Conservation (phyloP, 2,329 filamentous ascomycete species). For the Elsinoe perseae region DNA sequence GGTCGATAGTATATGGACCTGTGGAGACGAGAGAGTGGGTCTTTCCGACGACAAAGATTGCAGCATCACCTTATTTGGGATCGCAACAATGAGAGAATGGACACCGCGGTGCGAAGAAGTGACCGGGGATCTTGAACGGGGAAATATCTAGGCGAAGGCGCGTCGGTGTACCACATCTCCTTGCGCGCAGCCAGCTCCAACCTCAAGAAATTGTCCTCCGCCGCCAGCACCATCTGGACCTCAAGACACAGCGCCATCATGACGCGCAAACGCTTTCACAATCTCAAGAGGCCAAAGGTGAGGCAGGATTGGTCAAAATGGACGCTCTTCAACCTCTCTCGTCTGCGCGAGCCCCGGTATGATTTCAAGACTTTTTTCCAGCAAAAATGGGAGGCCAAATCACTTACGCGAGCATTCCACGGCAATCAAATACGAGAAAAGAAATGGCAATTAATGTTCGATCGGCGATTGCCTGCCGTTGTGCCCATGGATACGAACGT, state of each 20-base stretch:
- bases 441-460: slow-evolving; percentile 92
- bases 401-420: slow-evolving; percentile 76
- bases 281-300: slow-evolving; percentile 63
- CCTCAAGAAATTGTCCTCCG: neutral
- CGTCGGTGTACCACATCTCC: neutral
- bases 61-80: too few relatives aligned
- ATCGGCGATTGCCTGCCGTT: slow-evolving; percentile 68
- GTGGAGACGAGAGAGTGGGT: too few relatives aligned
- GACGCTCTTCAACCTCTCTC: slow-evolving; percentile 82
- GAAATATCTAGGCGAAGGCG: too few relatives aligned
- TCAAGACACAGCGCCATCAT: slow-evolving; percentile 17
- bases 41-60: too few relatives aligned
- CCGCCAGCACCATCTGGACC: neutral
- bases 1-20: too few relatives aligned
- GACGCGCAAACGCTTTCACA: slow-evolving; percentile 50
- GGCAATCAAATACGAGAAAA: slow-evolving; percentile 89
- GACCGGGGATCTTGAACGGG: too few relatives aligned
- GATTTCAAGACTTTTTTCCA: slow-evolving; percentile 73
- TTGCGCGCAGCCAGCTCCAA: neutral
- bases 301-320: slow-evolving; percentile 97
- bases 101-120: too few relatives aligned
- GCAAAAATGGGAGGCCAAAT: slow-evolving; percentile 94
- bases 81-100: too few relatives aligned
- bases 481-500: slow-evolving; percentile 76
- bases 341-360: slow-evolving; percentile 42